Evolutionary conservation across 805 yeast species (phyloP).

Genomic region (Danielia reshetovae): DNA sequence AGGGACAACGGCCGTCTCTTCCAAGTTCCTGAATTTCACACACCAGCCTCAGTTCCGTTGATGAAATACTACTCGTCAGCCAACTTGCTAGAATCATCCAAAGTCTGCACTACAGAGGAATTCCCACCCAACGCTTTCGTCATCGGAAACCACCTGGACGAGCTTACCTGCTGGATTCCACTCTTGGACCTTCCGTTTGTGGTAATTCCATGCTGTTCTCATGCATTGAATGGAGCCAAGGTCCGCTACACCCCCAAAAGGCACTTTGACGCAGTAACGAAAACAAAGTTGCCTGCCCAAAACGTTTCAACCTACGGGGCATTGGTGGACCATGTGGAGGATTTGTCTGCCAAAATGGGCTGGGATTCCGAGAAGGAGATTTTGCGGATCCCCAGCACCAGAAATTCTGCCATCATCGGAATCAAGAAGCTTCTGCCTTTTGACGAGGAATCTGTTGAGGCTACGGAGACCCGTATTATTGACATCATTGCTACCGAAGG

Average conservation of each 20-base stretch:
- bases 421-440: conserved; percentile 30
- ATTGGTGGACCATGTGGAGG: conserved; percentile 79
- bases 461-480: conserved; percentile 40
- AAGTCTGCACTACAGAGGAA: conserved; percentile 55
- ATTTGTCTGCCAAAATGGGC: conserved; percentile 62
- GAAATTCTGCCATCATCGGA: conserved; percentile 89
- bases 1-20: conserved; percentile 60
- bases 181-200: conserved; percentile 79
- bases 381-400: conserved; percentile 88
- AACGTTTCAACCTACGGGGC: conserved; percentile 72
- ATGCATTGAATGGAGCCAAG: conserved; percentile 73
- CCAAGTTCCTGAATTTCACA: conserved; percentile 42
- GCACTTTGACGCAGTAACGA: conserved; percentile 2
- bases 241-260: conserved; percentile 55
- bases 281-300: conserved; percentile 2
- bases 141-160: conserved; percentile 95
- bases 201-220: conserved; percentile 95
- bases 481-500: conserved; percentile 74
- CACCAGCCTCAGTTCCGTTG: conserved; percentile 33
- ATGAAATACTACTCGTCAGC: conserved; percentile 55
- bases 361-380: conserved; percentile 85
- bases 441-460: conserved; percentile 26
- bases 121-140: conserved; percentile 71
- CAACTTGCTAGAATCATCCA: conserved; percentile 46
- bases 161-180: conserved; percentile 94